Evolutionary conservation across 768 basidiomycete species (phyloP).

Genomic region (Lactifluus subvellereus): DNA sequence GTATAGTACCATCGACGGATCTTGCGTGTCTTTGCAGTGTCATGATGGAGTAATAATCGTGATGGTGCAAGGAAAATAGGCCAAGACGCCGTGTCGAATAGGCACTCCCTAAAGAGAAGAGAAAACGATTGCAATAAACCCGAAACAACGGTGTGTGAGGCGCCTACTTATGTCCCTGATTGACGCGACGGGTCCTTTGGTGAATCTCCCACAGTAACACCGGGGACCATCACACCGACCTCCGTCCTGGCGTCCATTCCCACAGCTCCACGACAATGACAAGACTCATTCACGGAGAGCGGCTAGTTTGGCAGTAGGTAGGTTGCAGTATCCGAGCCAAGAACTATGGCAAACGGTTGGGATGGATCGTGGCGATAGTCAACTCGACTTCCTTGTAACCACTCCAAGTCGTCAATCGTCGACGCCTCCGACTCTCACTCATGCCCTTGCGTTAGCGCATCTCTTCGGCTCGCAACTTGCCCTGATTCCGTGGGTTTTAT

Average conservation of each 20-base stretch:
- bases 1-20: conserved; percentile 69
- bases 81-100: not conserved
- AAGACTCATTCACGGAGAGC: too few relatives aligned
- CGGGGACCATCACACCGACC: too few relatives aligned
- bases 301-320: not conserved
- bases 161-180: too few relatives aligned
- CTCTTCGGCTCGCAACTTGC: not conserved
- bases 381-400: not conserved
- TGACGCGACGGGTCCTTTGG: too few relatives aligned
- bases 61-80: not conserved
- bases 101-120: not conserved
- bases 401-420: too few relatives aligned
- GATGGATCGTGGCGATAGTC: not conserved
- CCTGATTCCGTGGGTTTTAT: not conserved
- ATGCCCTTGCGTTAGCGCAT: not conserved
- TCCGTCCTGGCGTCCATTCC: too few relatives aligned
- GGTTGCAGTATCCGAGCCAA: not conserved
- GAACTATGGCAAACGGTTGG: not conserved
- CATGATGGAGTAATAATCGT: conserved; percentile 6
- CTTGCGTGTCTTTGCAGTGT: conserved; percentile 47
- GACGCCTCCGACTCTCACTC: not conserved
- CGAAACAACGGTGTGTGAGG: too few relatives aligned
- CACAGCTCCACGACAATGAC: not conserved
- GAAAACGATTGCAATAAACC: too few relatives aligned
- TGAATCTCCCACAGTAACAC: too few relatives aligned